Evolutionary conservation across 257 asterid genomes (phyloP), one percentile per base, ranked within the genome.

Genomic region (Lycium barbarum): DNA sequence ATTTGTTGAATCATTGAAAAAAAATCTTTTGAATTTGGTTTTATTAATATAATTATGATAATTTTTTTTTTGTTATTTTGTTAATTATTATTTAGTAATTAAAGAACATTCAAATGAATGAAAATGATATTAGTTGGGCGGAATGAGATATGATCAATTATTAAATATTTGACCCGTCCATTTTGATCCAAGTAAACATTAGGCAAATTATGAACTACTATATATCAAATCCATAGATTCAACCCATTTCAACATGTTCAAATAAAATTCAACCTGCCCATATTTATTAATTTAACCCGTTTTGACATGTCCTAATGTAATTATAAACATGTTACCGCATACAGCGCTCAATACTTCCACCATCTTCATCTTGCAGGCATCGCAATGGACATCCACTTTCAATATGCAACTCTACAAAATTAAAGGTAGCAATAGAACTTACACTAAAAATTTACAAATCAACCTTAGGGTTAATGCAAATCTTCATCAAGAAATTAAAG

Each of bases 281-380:
- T 7, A 22, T 79, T 79, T 63, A 51, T 79, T 63, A 12, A 54
- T 79, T 53, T 51, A 12, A 53, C 17, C 11, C 17, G 17, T 53
- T 12, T 53, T 53, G 15, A 11, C 57, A 53, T 13, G 12, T 36
- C 79, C 22, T 40, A 13, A 5, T 15, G 20, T 40, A 40, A 40
- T 40, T 40, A 57, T 57, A 57, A 7, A 36, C 47, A 45, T 62
- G 55, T 33, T 83, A 83, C 85, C 85, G 58, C 47, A 68, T 53
- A 20, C 26, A 10, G 57, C 70, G 82, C 82, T 53, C 2, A 17
- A 51, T 6, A 74, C 61, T 47, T 74, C 61, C 43, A 49, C 61
- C 61, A 49, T 20, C 61, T 74, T 74, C 80, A 73, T 73, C 40
- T 73, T 73, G 80, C 80, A 73, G 1, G 80, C 38, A 73, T 73